Base-by-base conservation (phyloP, 352 stramenopile genomes). In the Phytopythium delawarense region DNA sequence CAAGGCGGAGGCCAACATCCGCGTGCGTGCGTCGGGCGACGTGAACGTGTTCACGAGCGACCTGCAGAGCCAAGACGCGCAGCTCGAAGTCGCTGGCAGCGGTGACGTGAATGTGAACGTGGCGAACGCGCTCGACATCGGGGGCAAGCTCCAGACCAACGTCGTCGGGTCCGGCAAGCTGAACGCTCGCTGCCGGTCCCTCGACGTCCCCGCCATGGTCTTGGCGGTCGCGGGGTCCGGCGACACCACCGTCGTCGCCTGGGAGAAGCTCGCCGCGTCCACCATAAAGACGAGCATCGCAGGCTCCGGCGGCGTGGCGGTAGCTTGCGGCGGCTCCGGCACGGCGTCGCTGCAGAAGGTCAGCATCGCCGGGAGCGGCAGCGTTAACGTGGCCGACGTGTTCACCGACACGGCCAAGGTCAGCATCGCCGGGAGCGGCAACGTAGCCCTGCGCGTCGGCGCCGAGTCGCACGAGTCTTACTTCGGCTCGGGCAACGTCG, bases 31-130 rank as follows among this genome's bases (percentile, higher is more conserved):
- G 2, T 57, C 50, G 11, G 50, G 50, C 30, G 50, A 57, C 50
- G 50, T 57, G 28, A 57, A 57, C 50, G 50, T 57, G 50, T 57
- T 57, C 32, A n/a, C 32, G 7, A 44, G 25, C 50, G 18, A 42
- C 16, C 11, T 57, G 50, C 13, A 21, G 20, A 42, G 7, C 20
- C 28, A 39, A 32, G 20, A 20, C 50, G 50, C 32, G 11, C 28
- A 21, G 20, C 16, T 42, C 7, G 9, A 23, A 12, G 50, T 57
- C 4, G 13, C 28, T 15, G 50, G 50, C 28, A 44, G 28, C 32
- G 50, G 50, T 11, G 50, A 57, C 50, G 30, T 57, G 18, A 39
- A 57, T 16, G 18, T 57, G 28, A 25, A 39, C 18, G 32, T 42
- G 20, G 28, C 25, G 4, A 28, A 39, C 50, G 20, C 12, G 20